These are phyloP conservation scores for Fusarium mangiferae DNA, from an alignment of 2,329 filamentous ascomycete species.

Conservation along the genomic window DNA sequence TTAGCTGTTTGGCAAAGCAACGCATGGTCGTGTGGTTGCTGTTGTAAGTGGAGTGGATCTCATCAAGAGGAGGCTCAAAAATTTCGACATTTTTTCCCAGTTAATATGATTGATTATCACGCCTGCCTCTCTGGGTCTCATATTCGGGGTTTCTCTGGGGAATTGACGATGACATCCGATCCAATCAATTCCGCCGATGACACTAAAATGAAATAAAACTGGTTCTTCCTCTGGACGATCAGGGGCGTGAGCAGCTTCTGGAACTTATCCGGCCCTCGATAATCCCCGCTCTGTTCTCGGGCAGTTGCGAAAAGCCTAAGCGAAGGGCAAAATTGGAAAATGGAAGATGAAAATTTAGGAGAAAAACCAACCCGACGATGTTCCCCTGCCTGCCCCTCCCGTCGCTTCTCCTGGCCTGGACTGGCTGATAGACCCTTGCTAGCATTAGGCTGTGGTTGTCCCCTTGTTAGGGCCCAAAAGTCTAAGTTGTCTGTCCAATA, in stretches of 20 bases:
- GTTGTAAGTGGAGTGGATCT: slow-evolving; percentile 15
- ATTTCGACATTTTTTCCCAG: neutral
- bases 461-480: slow-evolving; percentile 29
- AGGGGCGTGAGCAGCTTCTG: slow-evolving; percentile 32
- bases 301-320: slow-evolving; percentile 11
- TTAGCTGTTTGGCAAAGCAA: slow-evolving; percentile 22
- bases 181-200: slow-evolving; percentile 8
- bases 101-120: neutral
- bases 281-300: slow-evolving; percentile 29
- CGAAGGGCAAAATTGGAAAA: slow-evolving; percentile 2
- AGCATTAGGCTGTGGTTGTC: slow-evolving; percentile 1
- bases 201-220: neutral
- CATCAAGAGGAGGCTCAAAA: slow-evolving; percentile 27
- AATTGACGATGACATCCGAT: slow-evolving; percentile 10
- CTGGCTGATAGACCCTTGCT: slow-evolving; percentile 13
- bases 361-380: slow-evolving; percentile 24
- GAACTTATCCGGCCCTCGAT: slow-evolving; percentile 24
- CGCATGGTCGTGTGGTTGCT: neutral
- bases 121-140: neutral
- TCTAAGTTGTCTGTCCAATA: slow-evolving; percentile 33
- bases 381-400: slow-evolving; percentile 14
- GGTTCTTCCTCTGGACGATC: neutral
- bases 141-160: slow-evolving; percentile 3
- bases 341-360: slow-evolving; percentile 9
- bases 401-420: slow-evolving; percentile 1